Base-by-base conservation (phyloP, 257 asterid species). In the Solanum appendiculatum region DNA sequence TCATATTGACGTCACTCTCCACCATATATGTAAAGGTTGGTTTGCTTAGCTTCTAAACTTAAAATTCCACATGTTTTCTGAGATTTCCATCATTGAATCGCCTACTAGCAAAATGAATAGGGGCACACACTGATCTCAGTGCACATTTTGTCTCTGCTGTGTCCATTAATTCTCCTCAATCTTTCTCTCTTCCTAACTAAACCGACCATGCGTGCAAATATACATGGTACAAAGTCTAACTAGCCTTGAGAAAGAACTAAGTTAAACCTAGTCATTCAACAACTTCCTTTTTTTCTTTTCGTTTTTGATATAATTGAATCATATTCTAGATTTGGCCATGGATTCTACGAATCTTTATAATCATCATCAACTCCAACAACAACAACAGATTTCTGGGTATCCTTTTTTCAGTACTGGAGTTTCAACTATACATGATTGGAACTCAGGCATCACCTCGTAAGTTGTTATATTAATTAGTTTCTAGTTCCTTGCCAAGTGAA, bases 301-400 rank as follows among this genome's bases (percentile, higher is more conserved):
- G 3, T 51, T 56, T 58, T 21, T 21, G 29, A 60, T 7, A n/a
- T 40, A 40, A 40, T 31, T 27, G 84, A 78, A 78, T 44, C 58
- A 16, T 78, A 42, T 78, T 15, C 42, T 16, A 46, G 85, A 44
- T 80, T 48, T 60, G 48, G 64, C 72, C 73, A 90, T 90, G 92
- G 91, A 89, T 83, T 88, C 92, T 36, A 82, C 87, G 70, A 88
- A 90, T 85, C 78, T 87, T 88, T 80, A 72, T 80, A 82, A 88
- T 4, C 85, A 88, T 64, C 84, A 74, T 34, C 90, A 86, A 7
- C 86, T n/a, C 20, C 89, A 68, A 40, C 90, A 51, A 9, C 84
- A 54, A 34, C 86, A 85, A 27, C 89, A 88, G 60, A 78, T 78
- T 40, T 54, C 86, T 84, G 86, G 66, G 29, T 86, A 78, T 64